These are phyloP conservation scores for Chloroidium sp. DNA, from an alignment of 163 green algal species.

Conservation along the genomic window DNA sequence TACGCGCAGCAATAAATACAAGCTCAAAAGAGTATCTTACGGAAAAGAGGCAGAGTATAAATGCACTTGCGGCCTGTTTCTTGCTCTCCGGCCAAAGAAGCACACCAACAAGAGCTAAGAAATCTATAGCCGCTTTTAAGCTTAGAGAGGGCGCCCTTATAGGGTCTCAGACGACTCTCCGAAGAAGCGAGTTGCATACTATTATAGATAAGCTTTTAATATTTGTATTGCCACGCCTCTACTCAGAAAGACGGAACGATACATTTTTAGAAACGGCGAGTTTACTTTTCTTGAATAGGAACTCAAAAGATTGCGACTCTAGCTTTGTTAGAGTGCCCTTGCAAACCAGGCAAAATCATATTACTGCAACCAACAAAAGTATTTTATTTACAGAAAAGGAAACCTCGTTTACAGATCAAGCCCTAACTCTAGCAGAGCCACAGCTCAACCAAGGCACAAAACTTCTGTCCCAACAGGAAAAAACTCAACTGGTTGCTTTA, in stretches of 20 bases:
- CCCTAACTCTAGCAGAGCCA: slow-evolving; percentile 1
- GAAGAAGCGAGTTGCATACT: slow-evolving; percentile 2
- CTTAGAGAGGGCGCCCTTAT: background rate
- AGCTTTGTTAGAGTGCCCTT: no score
- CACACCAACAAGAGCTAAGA: background rate
- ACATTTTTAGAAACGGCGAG: no score
- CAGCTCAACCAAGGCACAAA: slow-evolving; percentile 6
- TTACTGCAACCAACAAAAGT: background rate
- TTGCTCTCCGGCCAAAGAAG: slow-evolving; percentile 1
- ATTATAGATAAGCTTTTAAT: slow-evolving; percentile 4
- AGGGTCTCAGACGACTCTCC: slow-evolving; percentile 2
- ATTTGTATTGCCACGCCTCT: background rate
- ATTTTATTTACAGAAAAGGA: slow-evolving; percentile 1
- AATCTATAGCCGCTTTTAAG: slow-evolving; percentile 8
- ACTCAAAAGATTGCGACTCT: no score
- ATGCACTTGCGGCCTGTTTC: slow-evolving; percentile 1
- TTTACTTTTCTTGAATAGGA: no score
- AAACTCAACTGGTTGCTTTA: slow-evolving; percentile 24
- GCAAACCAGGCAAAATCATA: background rate
- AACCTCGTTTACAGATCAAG: slow-evolving; percentile 1
- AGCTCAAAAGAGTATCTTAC: slow-evolving; percentile 17
- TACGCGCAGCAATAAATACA: slow-evolving; percentile 20
- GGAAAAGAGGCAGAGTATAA: slow-evolving; percentile 10
- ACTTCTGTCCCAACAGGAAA: background rate
- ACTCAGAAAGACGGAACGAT: background rate